Percentiles rank a stretch among this genome's conserved stretches.
Conservation (phyloP, 805 yeast genomes). For the Pichia thaimueangensis region DNA sequence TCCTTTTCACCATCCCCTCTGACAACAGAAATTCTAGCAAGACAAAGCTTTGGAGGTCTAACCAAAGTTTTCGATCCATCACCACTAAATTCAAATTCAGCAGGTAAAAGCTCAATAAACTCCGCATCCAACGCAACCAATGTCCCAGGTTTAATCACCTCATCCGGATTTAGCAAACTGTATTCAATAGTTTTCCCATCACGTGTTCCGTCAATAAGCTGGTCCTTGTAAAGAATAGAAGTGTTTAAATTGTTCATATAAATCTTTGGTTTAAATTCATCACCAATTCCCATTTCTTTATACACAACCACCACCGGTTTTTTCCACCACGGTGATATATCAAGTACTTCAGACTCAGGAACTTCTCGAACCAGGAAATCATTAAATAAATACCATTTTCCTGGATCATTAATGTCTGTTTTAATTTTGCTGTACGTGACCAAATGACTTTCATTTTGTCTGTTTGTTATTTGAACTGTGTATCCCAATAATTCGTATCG, state of each 20-base stretch:
- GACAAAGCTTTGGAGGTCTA: slow-evolving; percentile 65
- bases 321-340: slow-evolving; percentile 74
- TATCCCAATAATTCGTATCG: slow-evolving; percentile 63
- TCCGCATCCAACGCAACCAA: slow-evolving; percentile 95
- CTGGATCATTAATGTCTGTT: slow-evolving; percentile 12
- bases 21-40: slow-evolving; percentile 86
- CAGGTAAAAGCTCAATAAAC: slow-evolving; percentile 77
- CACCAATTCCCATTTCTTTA: slow-evolving; percentile 39
- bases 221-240: slow-evolving; percentile 64
- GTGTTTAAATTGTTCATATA: slow-evolving; percentile 52
- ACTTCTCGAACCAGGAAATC: slow-evolving; percentile 82
- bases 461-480: slow-evolving; percentile 60
- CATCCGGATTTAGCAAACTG: slow-evolving; percentile 55
- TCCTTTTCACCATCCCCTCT: slow-evolving; percentile 62
- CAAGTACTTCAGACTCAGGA: slow-evolving; percentile 69
- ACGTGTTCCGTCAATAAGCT: slow-evolving; percentile 62
- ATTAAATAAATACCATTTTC: slow-evolving; percentile 75
- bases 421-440: slow-evolving; percentile 36
- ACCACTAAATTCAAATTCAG: slow-evolving; percentile 68
- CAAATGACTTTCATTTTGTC: slow-evolving; percentile 48
- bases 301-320: slow-evolving; percentile 69
- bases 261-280: slow-evolving; percentile 41
- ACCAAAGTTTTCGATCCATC: slow-evolving; percentile 65
- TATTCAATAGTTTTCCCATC: slow-evolving; percentile 56
- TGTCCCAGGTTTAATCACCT: slow-evolving; percentile 70